Evolutionary conservation across 306 rosid genomes (phyloP).

Genomic region (Vicia villosa): DNA sequence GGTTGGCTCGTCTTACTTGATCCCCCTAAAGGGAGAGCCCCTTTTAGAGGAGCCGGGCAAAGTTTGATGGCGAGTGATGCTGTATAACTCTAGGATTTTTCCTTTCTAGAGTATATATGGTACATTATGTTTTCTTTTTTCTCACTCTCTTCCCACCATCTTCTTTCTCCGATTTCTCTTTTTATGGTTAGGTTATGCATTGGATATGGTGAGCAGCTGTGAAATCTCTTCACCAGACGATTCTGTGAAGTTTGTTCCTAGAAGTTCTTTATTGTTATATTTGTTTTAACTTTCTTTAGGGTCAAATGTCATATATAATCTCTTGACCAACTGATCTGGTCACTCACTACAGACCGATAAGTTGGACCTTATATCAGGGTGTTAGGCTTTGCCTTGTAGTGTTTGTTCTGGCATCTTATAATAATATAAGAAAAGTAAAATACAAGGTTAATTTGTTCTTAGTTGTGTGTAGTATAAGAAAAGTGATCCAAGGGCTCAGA

Average conservation of each 20-base stretch:
- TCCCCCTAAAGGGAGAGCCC: not conserved
- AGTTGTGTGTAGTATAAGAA: not conserved
- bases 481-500: not conserved
- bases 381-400: not conserved
- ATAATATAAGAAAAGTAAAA: not conserved
- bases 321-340: slow-evolving; percentile 29
- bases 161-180: not conserved
- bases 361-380: slow-evolving; percentile 13
- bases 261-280: slow-evolving; percentile 17
- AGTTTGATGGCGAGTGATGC: slow-evolving; percentile 9
- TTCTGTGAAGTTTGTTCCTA: slow-evolving; percentile 44
- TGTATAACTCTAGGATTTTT: slow-evolving; percentile 4
- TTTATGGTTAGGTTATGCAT: slow-evolving; percentile 51
- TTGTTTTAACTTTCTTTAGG: not conserved
- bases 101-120: not conserved
- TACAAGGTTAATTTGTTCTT: not conserved
- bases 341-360: not conserved
- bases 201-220: slow-evolving; percentile 58
- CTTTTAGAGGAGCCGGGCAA: not conserved
- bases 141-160: not conserved
- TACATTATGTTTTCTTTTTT: slow-evolving; percentile 17
- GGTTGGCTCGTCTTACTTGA: not conserved
- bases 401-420: slow-evolving; percentile 7
- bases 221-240: slow-evolving; percentile 42
- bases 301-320: slow-evolving; percentile 8